phyloP scores from a whole-genome alignment of 305 asterid species.

The Galium porrigens region DNA sequence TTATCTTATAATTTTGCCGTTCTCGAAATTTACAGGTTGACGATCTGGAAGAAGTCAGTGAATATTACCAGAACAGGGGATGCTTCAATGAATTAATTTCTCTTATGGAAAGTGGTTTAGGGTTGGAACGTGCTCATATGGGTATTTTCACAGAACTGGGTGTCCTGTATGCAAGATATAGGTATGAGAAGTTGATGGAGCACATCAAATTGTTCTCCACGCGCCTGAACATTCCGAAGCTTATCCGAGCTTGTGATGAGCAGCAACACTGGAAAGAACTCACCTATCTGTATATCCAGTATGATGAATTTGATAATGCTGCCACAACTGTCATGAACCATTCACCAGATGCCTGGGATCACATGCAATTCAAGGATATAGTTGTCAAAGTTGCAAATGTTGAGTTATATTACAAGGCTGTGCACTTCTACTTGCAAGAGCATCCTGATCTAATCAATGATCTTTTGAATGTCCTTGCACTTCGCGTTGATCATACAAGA shows the following conservation, averaged over 20 bases:
- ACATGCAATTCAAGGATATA: constrained; percentile 96
- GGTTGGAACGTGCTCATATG: constrained; percentile 99
- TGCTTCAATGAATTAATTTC: constrained; percentile 96
- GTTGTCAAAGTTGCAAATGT: constrained; percentile 95
- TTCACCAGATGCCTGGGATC: constrained; percentile 99
- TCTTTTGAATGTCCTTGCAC: constrained; percentile 92
- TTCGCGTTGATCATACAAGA: constrained; percentile 88
- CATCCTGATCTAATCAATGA: constrained; percentile 97
- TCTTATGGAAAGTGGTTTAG: constrained; percentile 97
- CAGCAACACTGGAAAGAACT: constrained; percentile 99
- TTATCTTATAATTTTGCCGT: constrained; percentile 2
- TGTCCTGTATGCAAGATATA: constrained; percentile 93
- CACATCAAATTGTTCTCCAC: constrained; percentile 88
- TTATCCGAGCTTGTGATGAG: constrained; percentile 96
- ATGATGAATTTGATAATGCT: constrained; percentile 98
- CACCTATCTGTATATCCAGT: constrained; percentile 80
- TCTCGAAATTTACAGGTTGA: constrained; percentile 52
- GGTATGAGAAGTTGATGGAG: constrained; percentile 98
- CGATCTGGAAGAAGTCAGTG: constrained; percentile 98
- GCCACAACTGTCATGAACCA: constrained; percentile 99
- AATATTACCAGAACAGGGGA: constrained; percentile 89
- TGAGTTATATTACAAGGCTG: constrained; percentile 96
- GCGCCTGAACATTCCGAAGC: constrained; percentile 91
- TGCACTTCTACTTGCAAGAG: constrained; percentile 94
- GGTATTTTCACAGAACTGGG: constrained; percentile 98